A percentile compares a stretch with the other conserved stretches of the same genome.
phyloP scores from a whole-genome alignment of 2,329 filamentous ascomycete species.

The Sarocladium strictum region DNA sequence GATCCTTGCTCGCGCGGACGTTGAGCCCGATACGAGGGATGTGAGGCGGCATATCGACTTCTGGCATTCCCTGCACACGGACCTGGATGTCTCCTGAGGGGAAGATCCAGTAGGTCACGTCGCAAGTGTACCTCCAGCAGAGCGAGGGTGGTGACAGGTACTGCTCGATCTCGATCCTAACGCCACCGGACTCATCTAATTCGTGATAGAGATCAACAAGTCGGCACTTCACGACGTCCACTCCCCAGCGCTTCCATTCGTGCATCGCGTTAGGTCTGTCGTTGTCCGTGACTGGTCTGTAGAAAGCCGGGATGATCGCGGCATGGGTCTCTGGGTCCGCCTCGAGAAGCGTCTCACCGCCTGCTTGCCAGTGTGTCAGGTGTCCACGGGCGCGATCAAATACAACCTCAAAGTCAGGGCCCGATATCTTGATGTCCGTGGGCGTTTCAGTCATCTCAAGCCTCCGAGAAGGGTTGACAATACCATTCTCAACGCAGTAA shows the following conservation, averaged over 20 bases:
- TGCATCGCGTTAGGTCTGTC: slow-evolving; percentile 35
- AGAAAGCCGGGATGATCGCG: slow-evolving; percentile 45
- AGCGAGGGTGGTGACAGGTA: slow-evolving; percentile 53
- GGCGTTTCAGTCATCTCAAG: not conserved
- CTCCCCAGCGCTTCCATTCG: slow-evolving; percentile 47
- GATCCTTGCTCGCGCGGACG: slow-evolving; percentile 39
- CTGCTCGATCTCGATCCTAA: slow-evolving; percentile 44
- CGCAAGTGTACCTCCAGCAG: slow-evolving; percentile 49
- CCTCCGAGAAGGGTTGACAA: not conserved
- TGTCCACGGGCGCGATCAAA: slow-evolving; percentile 41
- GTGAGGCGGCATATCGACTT: slow-evolving; percentile 43
- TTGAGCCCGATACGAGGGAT: slow-evolving; percentile 59
- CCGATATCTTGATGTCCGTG: slow-evolving; percentile 11
- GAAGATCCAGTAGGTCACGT: slow-evolving; percentile 46
- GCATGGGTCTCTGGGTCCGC: slow-evolving; percentile 26
- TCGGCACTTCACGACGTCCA: slow-evolving; percentile 36
- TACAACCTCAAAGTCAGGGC: slow-evolving; percentile 27
- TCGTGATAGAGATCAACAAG: not conserved
- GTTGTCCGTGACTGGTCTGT: slow-evolving; percentile 61
- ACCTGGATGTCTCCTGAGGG: slow-evolving; percentile 39
- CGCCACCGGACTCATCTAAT: slow-evolving; percentile 15
- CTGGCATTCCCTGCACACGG: slow-evolving; percentile 36
- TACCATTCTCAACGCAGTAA: not conserved
- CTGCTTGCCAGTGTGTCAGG: slow-evolving; percentile 34
- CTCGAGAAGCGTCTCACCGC: slow-evolving; percentile 28